Base-by-base conservation (phyloP, 805 yeast genomes). In the Saturnispora dispora region DNA sequence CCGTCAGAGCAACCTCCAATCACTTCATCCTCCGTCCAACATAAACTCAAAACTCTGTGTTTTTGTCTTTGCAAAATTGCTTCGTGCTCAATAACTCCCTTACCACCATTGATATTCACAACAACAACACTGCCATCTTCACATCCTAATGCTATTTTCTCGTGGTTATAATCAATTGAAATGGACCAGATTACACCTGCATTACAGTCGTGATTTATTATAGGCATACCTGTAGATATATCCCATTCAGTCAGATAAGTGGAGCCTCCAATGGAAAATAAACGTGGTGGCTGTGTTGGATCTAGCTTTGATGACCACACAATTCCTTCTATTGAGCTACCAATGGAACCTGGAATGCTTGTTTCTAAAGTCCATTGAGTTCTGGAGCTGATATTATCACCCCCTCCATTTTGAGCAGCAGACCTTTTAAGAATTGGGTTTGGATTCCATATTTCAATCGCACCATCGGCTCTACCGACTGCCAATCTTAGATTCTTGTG, bases 1-100 rank as follows among this genome's bases (percentile, higher is more conserved):
- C 96, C 99, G 66, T 93, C 98, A 1, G 96, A 87, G 67, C 98
- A 93, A 11, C 99, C 99, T 47, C 96, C 97, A 35, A 93, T 70
- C 54, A 74, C 70, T 7, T 77, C 77, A 57, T 83, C 75, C 18
- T 75, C 77, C 53, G 76, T 76, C 95, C 96, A 93, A 50, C 85
- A 77, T 41, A 93, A 65, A 51, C 88, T 77, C 60, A 93, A 72
- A 1, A 93, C 84, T 64, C 96, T 76, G 45, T 88, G 77, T 51
- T 83, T 88, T 63, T 87, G 95, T 69, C 96, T 78, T 67, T 86
- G 93, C 54, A 93, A 73, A 48, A 88, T 79, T 27, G 75, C 68
- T 52, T 77, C 83, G 64, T 84, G 88, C 63, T 87, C 96, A 58
- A 91, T 71, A 20, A 77, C 77, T 10, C 95, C 96, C n/a, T 73